Evolutionary conservation across 768 basidiomycete genomes (phyloP).

Genomic region (Tylopilus sp.): DNA sequence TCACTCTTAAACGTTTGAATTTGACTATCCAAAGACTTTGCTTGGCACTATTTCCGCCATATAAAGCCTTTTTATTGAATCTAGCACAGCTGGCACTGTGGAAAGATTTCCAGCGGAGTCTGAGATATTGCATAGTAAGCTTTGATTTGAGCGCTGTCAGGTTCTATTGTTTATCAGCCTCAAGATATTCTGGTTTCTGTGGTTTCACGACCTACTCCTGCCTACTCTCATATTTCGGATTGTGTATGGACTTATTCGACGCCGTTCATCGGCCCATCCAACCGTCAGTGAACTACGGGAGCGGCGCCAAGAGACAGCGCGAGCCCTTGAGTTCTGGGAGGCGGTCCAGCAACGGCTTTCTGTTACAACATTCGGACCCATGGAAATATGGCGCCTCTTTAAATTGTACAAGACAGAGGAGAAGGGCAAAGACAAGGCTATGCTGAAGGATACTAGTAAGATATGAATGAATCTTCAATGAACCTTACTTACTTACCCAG

Average conservation of each 20-base stretch:
- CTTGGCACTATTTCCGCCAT: constrained; percentile 48
- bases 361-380: constrained; percentile 44
- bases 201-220: constrained; percentile 56
- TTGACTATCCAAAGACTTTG: constrained; percentile 54
- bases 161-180: constrained; percentile 1
- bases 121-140: constrained; percentile 50
- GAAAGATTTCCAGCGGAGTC: constrained; percentile 47
- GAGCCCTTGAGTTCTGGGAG: constrained; percentile 51
- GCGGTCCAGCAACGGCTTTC: constrained; percentile 46
- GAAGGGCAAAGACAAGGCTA: constrained; percentile 33
- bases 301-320: constrained; percentile 46
- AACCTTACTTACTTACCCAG: not conserved
- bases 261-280: constrained; percentile 52
- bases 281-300: constrained; percentile 50
- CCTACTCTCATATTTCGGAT: constrained; percentile 49
- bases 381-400: constrained; percentile 54
- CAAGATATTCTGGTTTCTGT: constrained; percentile 62
- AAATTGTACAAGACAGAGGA: constrained; percentile 39
- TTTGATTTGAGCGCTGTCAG: not conserved
- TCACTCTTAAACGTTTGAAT: constrained; percentile 53
- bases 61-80: constrained; percentile 41
- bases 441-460: constrained; percentile 9
- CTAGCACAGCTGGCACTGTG: constrained; percentile 50
- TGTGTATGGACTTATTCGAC: constrained; percentile 45
- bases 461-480: not conserved